Evolutionary conservation across 139 green algal species (phyloP), one percentile per base, ranked within the genome.

Genomic region (Chlamydomonas asymmetrica): DNA sequence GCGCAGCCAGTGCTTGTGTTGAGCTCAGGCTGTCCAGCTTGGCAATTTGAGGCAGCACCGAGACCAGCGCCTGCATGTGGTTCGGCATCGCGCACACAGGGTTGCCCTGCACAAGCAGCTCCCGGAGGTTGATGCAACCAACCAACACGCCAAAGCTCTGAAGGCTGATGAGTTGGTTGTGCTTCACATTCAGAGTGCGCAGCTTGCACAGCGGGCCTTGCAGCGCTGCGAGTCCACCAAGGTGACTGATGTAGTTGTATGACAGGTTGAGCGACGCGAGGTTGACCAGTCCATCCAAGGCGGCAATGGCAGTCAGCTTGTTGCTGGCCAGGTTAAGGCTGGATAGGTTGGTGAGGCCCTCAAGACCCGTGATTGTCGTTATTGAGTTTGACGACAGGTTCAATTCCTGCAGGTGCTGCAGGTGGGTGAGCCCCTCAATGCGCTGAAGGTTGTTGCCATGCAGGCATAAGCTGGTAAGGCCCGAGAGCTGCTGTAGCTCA

Each of bases 281-380:
- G 29, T 41, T 73, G 29, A 62, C 32, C 1, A 93, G 80, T 13
- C 75, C 78, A 9, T 82, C 72, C 23, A 93, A 63, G 3, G 76
- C 75, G 10, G 48, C 40, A 2, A 87, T 31, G 34, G 73, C 32
- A 0, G 48, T n/a, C 7, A 94, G 73, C n/a, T 79, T 64, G 72
- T 94, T 94, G 87, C 90, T 91, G 39, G 90, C 84, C 13, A 94
- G 62, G 75, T 90, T 92, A n/a, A 94, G 81, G 20, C 52, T 78
- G 5, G 79, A 88, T 20, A 94, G 79, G 61, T 60, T 65, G 6
- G 75, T 60, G 5, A 94, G 72, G 23, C 49, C 65, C 16, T 65
- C 73, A 5, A 90, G 81, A 25, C 68, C 67, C 0, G 75, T 63
- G 6, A 88, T 54, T 27, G 39, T 20, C 1, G 63, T 41, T 5